Evolutionary conservation across 164 flowering plant species (phyloP).

Genomic region (Magnolia changhungtana): DNA sequence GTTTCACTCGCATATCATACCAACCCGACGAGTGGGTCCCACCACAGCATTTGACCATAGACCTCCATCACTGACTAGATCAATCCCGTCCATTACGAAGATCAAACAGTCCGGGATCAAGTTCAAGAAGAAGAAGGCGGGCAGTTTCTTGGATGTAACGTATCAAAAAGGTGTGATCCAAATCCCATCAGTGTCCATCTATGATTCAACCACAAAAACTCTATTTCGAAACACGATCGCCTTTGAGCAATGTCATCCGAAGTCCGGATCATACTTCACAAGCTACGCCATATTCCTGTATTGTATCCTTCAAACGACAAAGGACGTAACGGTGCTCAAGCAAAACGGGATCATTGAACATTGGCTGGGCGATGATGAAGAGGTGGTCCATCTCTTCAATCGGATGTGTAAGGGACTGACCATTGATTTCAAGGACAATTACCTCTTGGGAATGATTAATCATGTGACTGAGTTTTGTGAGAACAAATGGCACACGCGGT

Average conservation of each 20-base stretch:
- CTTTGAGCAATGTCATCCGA: slow-evolving; percentile 28
- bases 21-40: too few species aligned
- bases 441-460: slow-evolving; percentile 13
- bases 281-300: slow-evolving; percentile 26
- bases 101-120: too few species aligned
- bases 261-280: slow-evolving; percentile 21
- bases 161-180: too few species aligned
- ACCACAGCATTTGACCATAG: too few species aligned
- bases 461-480: slow-evolving; percentile 4
- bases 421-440: slow-evolving; percentile 5
- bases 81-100: too few species aligned
- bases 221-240: slow-evolving; percentile 30
- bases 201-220: slow-evolving; percentile 19
- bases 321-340: slow-evolving; percentile 16
- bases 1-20: too few species aligned
- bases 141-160: too few species aligned
- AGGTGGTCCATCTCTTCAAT: slow-evolving; percentile 26
- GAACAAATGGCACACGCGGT: slow-evolving; percentile 16
- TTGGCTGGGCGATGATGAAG: slow-evolving; percentile 23
- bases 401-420: slow-evolving; percentile 22
- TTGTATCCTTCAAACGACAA: slow-evolving; percentile 17
- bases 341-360: slow-evolving; percentile 22
- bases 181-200: background rate
- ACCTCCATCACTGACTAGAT: too few species aligned
- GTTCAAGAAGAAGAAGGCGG: too few species aligned